Conservation (phyloP, 2,329 filamentous ascomycete species). For the Aspergillus flavus region DNA sequence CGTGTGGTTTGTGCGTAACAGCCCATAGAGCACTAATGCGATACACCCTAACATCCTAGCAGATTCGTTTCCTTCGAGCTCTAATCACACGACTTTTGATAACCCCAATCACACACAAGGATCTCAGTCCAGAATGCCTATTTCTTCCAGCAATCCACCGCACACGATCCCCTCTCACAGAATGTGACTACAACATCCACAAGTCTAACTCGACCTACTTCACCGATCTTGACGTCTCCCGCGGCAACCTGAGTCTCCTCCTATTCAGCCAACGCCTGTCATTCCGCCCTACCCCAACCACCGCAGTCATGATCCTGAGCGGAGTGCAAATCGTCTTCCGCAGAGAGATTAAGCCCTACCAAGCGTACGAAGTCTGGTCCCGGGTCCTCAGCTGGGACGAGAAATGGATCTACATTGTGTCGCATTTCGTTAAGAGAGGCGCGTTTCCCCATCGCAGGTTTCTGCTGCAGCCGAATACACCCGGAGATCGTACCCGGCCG, state of each 20-base stretch:
- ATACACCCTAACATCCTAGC: not conserved
- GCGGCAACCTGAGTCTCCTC: conserved; percentile 13
- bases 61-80: conserved; percentile 10
- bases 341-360: conserved; percentile 66
- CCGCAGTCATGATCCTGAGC: conserved; percentile 30
- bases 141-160: conserved; percentile 10
- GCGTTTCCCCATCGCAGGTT: conserved; percentile 17
- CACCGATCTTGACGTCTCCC: conserved; percentile 22
- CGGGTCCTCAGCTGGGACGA: conserved; percentile 70
- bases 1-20: conserved; percentile 12
- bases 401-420: conserved; percentile 74
- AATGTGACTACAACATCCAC: conserved; percentile 25
- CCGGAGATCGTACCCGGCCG: not conserved
- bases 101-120: not conserved
- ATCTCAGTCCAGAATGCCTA: conserved; percentile 5
- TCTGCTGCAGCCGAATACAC: not conserved
- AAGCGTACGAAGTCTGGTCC: conserved; percentile 70
- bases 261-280: conserved; percentile 5
- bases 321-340: conserved; percentile 69
- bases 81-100: conserved; percentile 6
- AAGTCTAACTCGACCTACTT: conserved; percentile 25
- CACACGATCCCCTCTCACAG: conserved; percentile 11
- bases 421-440: conserved; percentile 64
- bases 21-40: not conserved
- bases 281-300: conserved; percentile 2